A percentile compares a stretch with the other conserved stretches of the same genome.
These are phyloP conservation scores for Herpetomonas samuelpessoai DNA, from an alignment of 208 protist genomes.

Conservation along the genomic window DNA sequence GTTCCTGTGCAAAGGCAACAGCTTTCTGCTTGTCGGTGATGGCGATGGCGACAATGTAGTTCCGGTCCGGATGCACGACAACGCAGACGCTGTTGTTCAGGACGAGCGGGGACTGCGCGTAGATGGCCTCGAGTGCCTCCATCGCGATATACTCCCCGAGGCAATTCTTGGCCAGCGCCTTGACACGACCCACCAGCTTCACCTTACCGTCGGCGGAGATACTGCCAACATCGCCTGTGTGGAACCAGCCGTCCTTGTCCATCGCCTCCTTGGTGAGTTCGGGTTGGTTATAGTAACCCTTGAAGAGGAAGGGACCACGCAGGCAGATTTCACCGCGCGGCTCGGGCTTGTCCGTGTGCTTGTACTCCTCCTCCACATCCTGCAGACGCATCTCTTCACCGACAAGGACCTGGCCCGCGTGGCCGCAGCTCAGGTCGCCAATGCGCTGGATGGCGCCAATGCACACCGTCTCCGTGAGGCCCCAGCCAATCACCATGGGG, in stretches of 20 bases:
- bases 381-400: constrained; percentile 75
- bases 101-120: constrained; percentile 52
- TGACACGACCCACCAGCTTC: constrained; percentile 81
- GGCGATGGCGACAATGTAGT: constrained; percentile 65
- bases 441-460: constrained; percentile 30
- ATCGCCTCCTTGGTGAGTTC: constrained; percentile 82
- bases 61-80: constrained; percentile 67
- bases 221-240: constrained; percentile 85
- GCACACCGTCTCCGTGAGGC: constrained; percentile 67
- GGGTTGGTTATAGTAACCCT: constrained; percentile 92
- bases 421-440: constrained; percentile 27
- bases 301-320: constrained; percentile 74
- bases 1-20: constrained; percentile 43
- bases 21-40: constrained; percentile 49
- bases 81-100: constrained; percentile 72
- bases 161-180: constrained; percentile 90
- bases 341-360: constrained; percentile 39
- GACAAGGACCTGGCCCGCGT: constrained; percentile 38
- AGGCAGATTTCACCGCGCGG: constrained; percentile 83
- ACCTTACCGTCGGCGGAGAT: constrained; percentile 44
- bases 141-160: constrained; percentile 92
- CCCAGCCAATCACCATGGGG: constrained; percentile 58
- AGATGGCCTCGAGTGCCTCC: constrained; percentile 80
- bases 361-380: constrained; percentile 65
- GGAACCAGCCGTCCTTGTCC: constrained; percentile 83